Base-by-base conservation (phyloP, 2,329 filamentous ascomycete species). In the Cercospora sp. region DNA sequence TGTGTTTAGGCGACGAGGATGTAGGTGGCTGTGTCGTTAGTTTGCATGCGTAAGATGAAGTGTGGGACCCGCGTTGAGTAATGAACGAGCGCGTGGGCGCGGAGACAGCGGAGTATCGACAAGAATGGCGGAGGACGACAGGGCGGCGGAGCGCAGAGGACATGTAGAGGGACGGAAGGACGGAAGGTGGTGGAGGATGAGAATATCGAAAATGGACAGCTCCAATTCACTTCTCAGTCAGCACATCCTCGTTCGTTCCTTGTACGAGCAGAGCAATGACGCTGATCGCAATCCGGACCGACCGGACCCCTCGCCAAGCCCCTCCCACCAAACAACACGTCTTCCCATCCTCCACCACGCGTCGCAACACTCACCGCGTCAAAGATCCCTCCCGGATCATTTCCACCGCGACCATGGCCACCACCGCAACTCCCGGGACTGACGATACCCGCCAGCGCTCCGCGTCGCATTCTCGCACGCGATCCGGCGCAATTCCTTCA, bases 401-500 rank as follows among this genome's bases (percentile, higher is more conserved):
- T 23, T 13, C 33, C 51, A 20, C 16, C 62, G 7, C 20, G 0
- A 59, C 8, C 36, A 74, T 75, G 71, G 72, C 67, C 20, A 63
- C 72, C 51, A 65, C 67, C 45, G 60, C 67, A 13, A 69, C 72
- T 7, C 62, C 72, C 23, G 53, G 62, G 23, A 65, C 64, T 10
- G 31, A 55, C 33, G 48, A 64, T n/a, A 18, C 61, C 30, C 65
- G 64, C 55, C 66, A 66, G 23, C 61, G 67, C 59, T 62, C 66
- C 55, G 65, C 64, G 31, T 73, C 73, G 36, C 73, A 74, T 88
- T 51, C 89, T 87, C 71, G 83, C 87, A 59, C 66, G 45, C 67
- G 68, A 59, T 72, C 68, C 64, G 68, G 71, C 71, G 67, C 86
- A 53, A 77, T 84, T 18, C 80, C 85, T 5, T 93, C 92, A 51